phyloP scores from a whole-genome alignment of 257 asterid genomes.

The Catharanthus roseus region DNA sequence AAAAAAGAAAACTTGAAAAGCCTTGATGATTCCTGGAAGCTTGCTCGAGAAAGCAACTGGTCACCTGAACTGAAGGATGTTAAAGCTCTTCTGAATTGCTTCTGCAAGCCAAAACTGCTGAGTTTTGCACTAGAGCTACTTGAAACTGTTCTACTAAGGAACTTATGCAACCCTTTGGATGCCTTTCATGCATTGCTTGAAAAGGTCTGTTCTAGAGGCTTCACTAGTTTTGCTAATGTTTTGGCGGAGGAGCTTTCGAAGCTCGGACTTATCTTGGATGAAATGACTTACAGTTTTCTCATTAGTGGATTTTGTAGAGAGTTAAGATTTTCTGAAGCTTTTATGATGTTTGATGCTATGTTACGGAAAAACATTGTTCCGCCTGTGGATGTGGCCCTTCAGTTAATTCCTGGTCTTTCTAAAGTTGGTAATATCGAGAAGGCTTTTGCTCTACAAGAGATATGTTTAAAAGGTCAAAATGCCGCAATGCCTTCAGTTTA shows the following conservation, averaged over 20 bases:
- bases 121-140: constrained; percentile 56
- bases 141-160: constrained; percentile 27
- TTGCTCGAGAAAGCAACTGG: constrained; percentile 58
- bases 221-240: constrained; percentile 35
- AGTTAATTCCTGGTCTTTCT: constrained; percentile 49
- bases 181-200: constrained; percentile 33
- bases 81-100: constrained; percentile 35
- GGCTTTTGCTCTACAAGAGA: constrained; percentile 44
- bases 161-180: constrained; percentile 23
- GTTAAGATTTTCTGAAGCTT: constrained; percentile 50
- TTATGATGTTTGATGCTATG: constrained; percentile 37
- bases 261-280: constrained; percentile 24
- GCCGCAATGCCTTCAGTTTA: constrained; percentile 27
- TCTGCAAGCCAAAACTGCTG: constrained; percentile 48
- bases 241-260: constrained; percentile 42
- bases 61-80: constrained; percentile 47
- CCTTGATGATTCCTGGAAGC: constrained; percentile 34
- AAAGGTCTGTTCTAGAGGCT: constrained; percentile 47
- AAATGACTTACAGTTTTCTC: constrained; percentile 35
- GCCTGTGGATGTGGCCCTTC: constrained; percentile 33
- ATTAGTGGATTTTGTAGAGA: constrained; percentile 49
- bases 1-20: constrained; percentile 48
- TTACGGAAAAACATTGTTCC: constrained; percentile 39
- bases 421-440: constrained; percentile 38
- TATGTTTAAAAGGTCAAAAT: constrained; percentile 36